A percentile compares a stretch with the other conserved stretches of the same genome.
Evolutionary conservation across 23 red algal genomes (phyloP).

Genomic region (Gracilaria domingensis): DNA sequence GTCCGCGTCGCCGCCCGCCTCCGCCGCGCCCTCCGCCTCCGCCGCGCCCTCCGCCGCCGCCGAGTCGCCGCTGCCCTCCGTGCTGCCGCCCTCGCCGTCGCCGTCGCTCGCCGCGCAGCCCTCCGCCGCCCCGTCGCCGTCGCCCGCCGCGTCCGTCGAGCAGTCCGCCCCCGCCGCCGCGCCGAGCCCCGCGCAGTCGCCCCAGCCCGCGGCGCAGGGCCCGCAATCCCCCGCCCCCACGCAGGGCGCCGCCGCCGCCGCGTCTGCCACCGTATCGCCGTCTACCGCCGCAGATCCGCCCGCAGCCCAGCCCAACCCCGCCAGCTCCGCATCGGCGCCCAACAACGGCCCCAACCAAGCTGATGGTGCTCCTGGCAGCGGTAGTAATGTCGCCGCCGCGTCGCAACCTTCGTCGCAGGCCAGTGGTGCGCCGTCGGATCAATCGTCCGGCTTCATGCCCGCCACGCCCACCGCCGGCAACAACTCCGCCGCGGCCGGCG

Average conservation of each 20-base stretch:
- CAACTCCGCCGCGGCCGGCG: slow-evolving; percentile 30
- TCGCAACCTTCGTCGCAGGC: neutral
- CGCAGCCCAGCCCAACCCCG: neutral
- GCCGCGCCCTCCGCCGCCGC: neutral
- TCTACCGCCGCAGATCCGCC: neutral
- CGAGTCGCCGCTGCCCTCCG: slow-evolving; percentile 8
- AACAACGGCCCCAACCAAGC: neutral
- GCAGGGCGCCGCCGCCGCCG: neutral
- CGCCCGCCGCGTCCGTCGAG: neutral
- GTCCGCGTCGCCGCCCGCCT: neutral
- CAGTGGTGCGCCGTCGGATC: neutral
- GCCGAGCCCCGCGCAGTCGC: neutral
- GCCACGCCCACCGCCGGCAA: slow-evolving; percentile 17
- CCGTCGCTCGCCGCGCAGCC: neutral
- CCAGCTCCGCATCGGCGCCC: neutral
- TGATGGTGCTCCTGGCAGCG: neutral
- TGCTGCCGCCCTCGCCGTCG: neutral
- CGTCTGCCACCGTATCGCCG: too few relatives aligned
- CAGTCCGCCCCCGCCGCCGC: neutral
- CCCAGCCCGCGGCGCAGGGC: neutral
- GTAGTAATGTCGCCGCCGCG: neutral
- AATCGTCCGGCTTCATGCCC: neutral
- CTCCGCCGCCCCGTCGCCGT: neutral
- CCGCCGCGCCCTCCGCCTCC: neutral
- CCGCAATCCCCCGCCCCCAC: neutral